A percentile compares a stretch with the other conserved stretches of the same genome.
Evolutionary conservation across 2,329 filamentous ascomycete species (phyloP).

Genomic region (Dryadomyces quercus-mongolicae): DNA sequence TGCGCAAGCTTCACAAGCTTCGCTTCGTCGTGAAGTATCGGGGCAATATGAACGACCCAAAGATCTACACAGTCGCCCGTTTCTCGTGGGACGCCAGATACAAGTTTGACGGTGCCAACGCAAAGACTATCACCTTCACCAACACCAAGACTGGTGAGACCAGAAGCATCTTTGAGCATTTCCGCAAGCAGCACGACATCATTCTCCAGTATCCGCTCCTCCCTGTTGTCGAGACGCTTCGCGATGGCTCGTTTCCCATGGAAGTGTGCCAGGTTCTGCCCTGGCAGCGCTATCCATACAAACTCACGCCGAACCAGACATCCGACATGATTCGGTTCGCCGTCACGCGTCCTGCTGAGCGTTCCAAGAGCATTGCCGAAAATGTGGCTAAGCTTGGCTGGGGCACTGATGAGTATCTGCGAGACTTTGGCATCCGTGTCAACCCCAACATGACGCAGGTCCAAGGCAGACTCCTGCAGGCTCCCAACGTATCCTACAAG

Average conservation of each 20-base stretch:
- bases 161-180: constrained; percentile 42
- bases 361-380: constrained; percentile 54
- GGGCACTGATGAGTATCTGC: constrained; percentile 55
- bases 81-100: constrained; percentile 35
- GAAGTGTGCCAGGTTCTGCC: constrained; percentile 41
- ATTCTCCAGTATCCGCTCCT: constrained; percentile 32
- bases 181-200: constrained; percentile 39
- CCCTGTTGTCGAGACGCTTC: constrained; percentile 46
- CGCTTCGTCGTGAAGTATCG: constrained; percentile 45
- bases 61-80: constrained; percentile 38
- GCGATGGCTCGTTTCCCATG: constrained; percentile 45
- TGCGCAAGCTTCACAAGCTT: constrained; percentile 42
- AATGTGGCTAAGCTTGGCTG: constrained; percentile 59
- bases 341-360: constrained; percentile 60
- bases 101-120: constrained; percentile 32
- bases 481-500: constrained; percentile 60
- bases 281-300: constrained; percentile 51
- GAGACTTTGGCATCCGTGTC: constrained; percentile 63
- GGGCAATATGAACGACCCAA: constrained; percentile 30
- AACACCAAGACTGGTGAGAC: constrained; percentile 32
- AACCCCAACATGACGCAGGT: constrained; percentile 50
- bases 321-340: constrained; percentile 87
- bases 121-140: constrained; percentile 44
- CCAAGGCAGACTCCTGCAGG: constrained; percentile 57
- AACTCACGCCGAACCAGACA: constrained; percentile 53